Evolutionary conservation across 305 asterid species (phyloP).

Genomic region (Nicotiana rustica): DNA sequence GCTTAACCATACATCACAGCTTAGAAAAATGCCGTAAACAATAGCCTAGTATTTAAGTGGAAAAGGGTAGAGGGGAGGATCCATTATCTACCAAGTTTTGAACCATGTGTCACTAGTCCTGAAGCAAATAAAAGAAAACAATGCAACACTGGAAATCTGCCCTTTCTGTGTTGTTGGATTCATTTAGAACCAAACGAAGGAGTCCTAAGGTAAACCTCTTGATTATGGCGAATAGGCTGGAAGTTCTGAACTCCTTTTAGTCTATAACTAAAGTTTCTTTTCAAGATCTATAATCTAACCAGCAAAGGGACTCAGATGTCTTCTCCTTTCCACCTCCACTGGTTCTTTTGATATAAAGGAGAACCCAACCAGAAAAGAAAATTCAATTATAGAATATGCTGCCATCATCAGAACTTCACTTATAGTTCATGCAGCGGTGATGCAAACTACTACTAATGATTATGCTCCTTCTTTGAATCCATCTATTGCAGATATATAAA

Average conservation of each 20-base stretch:
- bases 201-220: neutral
- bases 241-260: neutral
- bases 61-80: neutral
- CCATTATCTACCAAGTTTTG: neutral
- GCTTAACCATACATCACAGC: neutral
- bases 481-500: neutral
- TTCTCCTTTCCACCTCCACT: conserved; percentile 9
- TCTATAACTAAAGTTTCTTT: neutral
- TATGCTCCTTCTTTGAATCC: neutral
- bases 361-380: conserved; percentile 10
- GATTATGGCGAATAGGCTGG: neutral
- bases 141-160: neutral
- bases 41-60: neutral
- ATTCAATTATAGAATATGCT: conserved; percentile 16
- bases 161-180: neutral
- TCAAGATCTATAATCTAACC: neutral
- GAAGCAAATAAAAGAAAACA: neutral
- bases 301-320: neutral
- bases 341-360: conserved; percentile 11
- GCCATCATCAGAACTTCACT: neutral
- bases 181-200: conserved; percentile 23
- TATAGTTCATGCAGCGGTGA: neutral
- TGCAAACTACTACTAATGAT: neutral
- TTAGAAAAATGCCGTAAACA: too few relatives aligned
- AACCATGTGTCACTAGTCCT: neutral